phyloP scores from a whole-genome alignment of 371 early-diverging fungal species.

The Circinella umbellata region DNA sequence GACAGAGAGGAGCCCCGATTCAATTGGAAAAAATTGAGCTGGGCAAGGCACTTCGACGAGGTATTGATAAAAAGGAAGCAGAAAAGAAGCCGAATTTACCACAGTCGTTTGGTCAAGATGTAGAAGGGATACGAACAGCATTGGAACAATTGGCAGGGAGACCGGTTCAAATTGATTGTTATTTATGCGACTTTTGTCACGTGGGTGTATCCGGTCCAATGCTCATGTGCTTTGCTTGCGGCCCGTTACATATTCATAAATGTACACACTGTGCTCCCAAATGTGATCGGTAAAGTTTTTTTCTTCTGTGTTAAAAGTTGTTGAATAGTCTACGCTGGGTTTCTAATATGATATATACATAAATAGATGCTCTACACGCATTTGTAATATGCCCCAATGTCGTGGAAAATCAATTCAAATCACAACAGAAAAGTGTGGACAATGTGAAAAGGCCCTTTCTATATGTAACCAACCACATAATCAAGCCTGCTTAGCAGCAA shows the following conservation, averaged over 20 bases:
- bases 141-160: constrained; percentile 21
- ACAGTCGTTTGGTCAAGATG: constrained; percentile 30
- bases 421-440: constrained; percentile 13
- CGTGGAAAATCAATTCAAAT: constrained; percentile 15
- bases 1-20: not conserved
- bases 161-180: constrained; percentile 25
- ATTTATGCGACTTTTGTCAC: constrained; percentile 26
- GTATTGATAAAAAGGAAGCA: constrained; percentile 15
- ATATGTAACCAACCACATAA: constrained; percentile 24
- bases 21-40: constrained; percentile 20
- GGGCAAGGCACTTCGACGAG: constrained; percentile 27
- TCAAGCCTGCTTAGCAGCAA: constrained; percentile 8
- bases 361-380: constrained; percentile 22
- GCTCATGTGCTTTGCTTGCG: constrained; percentile 24
- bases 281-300: constrained; percentile 25
- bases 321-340: too few relatives aligned
- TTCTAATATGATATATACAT: too few relatives aligned
- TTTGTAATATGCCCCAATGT: constrained; percentile 22
- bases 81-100: constrained; percentile 17
- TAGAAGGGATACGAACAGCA: constrained; percentile 18
- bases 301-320: not conserved
- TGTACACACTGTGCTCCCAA: constrained; percentile 27
- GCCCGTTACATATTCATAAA: constrained; percentile 19
- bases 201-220: constrained; percentile 20
- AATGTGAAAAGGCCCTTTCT: constrained; percentile 17